A percentile compares a stretch with the other conserved stretches of the same genome.
Conservation (phyloP, 345 rosid genomes). For the Citrus trifoliata region DNA sequence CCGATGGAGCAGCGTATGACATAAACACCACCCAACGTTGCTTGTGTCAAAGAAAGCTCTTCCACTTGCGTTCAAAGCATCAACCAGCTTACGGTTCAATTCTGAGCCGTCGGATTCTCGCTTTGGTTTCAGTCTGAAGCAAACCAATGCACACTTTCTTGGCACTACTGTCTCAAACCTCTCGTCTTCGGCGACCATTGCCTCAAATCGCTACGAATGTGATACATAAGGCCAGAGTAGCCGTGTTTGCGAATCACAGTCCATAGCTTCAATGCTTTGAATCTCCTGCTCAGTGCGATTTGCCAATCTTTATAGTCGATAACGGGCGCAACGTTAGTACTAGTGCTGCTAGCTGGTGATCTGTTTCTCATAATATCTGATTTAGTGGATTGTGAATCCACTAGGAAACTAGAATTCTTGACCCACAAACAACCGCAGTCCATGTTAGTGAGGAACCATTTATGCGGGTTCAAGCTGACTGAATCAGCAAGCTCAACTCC, state of each 20-base stretch:
- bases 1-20: too few species aligned
- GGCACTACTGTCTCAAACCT: too few species aligned
- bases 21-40: too few species aligned
- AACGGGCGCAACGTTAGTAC: neutral
- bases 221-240: constrained; percentile 9
- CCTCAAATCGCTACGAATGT: constrained; percentile 26
- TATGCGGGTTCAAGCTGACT: constrained; percentile 29
- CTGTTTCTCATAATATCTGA: neutral
- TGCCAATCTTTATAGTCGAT: constrained; percentile 38
- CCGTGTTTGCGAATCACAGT: constrained; percentile 34
- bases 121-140: too few species aligned
- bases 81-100: too few species aligned
- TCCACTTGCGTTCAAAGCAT: too few species aligned
- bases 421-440: constrained; percentile 56
- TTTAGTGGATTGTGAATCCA: constrained; percentile 4
- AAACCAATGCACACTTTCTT: too few species aligned
- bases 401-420: constrained; percentile 34
- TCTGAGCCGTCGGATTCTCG: too few species aligned
- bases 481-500: constrained; percentile 32
- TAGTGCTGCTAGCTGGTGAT: neutral
- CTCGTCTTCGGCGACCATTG: neutral
- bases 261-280: constrained; percentile 35
- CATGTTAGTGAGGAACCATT: constrained; percentile 40
- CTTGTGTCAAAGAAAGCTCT: too few species aligned
- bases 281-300: constrained; percentile 25